Evolutionary conservation across 2,329 filamentous ascomycete species (phyloP).

Genomic region (Claviceps arundinis): DNA sequence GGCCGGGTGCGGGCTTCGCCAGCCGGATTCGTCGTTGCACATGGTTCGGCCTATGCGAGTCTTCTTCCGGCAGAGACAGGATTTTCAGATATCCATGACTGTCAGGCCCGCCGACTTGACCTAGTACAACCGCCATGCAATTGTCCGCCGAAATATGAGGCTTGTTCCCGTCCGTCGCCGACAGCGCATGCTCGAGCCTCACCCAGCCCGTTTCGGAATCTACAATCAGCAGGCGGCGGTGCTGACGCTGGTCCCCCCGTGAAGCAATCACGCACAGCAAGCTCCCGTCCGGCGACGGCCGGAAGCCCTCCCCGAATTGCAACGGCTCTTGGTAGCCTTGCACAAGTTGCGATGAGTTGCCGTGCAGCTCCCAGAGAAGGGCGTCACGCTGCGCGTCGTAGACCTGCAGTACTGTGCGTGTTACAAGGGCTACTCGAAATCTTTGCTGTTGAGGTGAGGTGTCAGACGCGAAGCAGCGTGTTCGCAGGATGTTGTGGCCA

Average conservation of each 20-base stretch:
- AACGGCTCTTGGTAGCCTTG: slow-evolving; percentile 4
- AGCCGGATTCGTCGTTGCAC: neutral
- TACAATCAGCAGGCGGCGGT: slow-evolving; percentile 2
- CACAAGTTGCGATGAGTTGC: slow-evolving; percentile 5
- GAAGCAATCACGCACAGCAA: slow-evolving; percentile 2
- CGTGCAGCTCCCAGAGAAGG: slow-evolving; percentile 6
- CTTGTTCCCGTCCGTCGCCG: slow-evolving; percentile 2
- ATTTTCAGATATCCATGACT: neutral
- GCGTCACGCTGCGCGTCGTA: slow-evolving; percentile 2
- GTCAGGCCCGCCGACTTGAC: neutral
- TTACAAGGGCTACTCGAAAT: slow-evolving; percentile 1
- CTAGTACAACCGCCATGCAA: slow-evolving; percentile 1
- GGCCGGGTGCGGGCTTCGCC: neutral
- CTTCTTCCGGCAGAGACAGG: neutral
- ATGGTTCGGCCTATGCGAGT: neutral
- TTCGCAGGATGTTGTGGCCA: neutral
- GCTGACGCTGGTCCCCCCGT: neutral
- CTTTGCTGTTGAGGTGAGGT: neutral
- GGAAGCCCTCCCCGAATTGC: slow-evolving; percentile 1
- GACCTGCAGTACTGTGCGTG: slow-evolving; percentile 1
- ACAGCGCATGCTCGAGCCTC: neutral
- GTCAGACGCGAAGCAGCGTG: slow-evolving; percentile 2
- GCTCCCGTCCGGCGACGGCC: slow-evolving; percentile 4
- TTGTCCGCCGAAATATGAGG: slow-evolving; percentile 4
- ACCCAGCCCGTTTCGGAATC: slow-evolving; percentile 4